Conservation (phyloP, 1,284 basidiomycete species). For the Rhizoctonia solani region DNA sequence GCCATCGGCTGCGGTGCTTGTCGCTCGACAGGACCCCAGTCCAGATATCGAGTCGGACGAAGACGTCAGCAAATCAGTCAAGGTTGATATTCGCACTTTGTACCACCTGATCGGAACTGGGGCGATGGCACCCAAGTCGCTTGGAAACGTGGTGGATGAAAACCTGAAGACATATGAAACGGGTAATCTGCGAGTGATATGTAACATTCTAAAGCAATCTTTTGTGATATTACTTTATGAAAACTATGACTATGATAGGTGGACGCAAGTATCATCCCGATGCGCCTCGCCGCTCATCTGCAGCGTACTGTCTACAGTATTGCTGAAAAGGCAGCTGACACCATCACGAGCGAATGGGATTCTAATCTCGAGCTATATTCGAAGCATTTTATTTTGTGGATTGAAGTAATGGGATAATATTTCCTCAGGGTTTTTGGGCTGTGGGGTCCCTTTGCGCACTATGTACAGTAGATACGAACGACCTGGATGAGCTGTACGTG, state of each 20-base stretch:
- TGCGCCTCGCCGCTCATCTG: too few relatives aligned
- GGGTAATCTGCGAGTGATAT: constrained; percentile 38
- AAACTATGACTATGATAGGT: neutral
- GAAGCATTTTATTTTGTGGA: too few relatives aligned
- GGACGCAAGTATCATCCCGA: too few relatives aligned
- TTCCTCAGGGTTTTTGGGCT: too few relatives aligned
- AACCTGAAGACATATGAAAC: too few relatives aligned
- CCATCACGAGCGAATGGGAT: too few relatives aligned
- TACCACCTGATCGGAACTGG: constrained; percentile 41
- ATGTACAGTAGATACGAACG: too few relatives aligned
- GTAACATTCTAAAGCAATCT: neutral
- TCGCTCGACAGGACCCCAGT: constrained; percentile 13
- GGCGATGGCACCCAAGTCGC: neutral
- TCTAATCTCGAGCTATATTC: too few relatives aligned
- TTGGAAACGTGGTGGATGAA: constrained; percentile 41
- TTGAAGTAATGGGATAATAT: too few relatives aligned
- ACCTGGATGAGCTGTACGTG: too few relatives aligned
- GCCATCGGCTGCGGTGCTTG: constrained; percentile 19
- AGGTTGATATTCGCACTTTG: constrained; percentile 19
- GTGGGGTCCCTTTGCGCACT: too few relatives aligned
- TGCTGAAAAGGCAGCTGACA: neutral
- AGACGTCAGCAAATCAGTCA: neutral
- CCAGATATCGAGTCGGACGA: constrained; percentile 9
- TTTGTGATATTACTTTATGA: neutral
- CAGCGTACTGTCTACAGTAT: neutral